These are phyloP conservation scores for Ophiostoma ips DNA, from an alignment of 2,329 filamentous ascomycete species.

Conservation along the genomic window DNA sequence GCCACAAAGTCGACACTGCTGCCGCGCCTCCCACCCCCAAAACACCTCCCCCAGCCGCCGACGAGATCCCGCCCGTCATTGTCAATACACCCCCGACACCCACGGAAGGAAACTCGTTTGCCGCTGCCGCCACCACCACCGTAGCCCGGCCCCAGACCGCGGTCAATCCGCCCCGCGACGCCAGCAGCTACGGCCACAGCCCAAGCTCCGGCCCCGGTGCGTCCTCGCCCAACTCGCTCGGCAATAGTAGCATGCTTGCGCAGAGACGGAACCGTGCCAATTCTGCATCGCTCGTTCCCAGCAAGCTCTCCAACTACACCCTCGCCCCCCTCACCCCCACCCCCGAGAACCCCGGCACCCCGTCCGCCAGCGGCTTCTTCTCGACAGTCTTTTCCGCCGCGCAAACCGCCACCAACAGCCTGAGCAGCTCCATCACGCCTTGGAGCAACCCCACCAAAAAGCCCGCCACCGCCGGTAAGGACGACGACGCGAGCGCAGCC, in stretches of 20 bases:
- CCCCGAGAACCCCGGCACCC: slow-evolving; percentile 41
- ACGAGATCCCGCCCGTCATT: slow-evolving; percentile 39
- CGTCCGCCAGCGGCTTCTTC: slow-evolving; percentile 64
- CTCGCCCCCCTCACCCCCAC: slow-evolving; percentile 63
- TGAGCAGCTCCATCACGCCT: slow-evolving; percentile 58
- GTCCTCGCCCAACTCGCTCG: slow-evolving; percentile 32
- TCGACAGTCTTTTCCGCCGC: slow-evolving; percentile 85
- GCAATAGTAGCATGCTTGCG: slow-evolving; percentile 57
- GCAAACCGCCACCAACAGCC: slow-evolving; percentile 71
- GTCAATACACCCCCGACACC: slow-evolving; percentile 55
- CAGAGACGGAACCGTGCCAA: slow-evolving; percentile 44
- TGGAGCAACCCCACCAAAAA: slow-evolving; percentile 17
- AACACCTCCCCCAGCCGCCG: slow-evolving; percentile 33
- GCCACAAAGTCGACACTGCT: slow-evolving; percentile 19
- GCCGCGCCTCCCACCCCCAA: slow-evolving; percentile 28
- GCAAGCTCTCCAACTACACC: slow-evolving; percentile 72
- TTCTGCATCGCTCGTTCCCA: slow-evolving; percentile 49
- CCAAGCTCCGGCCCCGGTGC: slow-evolving; percentile 30
- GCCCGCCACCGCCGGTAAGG: neutral
- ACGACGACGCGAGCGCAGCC: slow-evolving; percentile 16
- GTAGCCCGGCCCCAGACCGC: neutral
- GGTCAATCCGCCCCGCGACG: slow-evolving; percentile 3
- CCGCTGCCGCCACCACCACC: slow-evolving; percentile 12
- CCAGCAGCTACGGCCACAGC: slow-evolving; percentile 11
- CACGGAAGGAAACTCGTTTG: slow-evolving; percentile 27